Evolutionary conservation across 2,329 filamentous ascomycete genomes (phyloP).

Genomic region (Coleophoma eucalyptorum): DNA sequence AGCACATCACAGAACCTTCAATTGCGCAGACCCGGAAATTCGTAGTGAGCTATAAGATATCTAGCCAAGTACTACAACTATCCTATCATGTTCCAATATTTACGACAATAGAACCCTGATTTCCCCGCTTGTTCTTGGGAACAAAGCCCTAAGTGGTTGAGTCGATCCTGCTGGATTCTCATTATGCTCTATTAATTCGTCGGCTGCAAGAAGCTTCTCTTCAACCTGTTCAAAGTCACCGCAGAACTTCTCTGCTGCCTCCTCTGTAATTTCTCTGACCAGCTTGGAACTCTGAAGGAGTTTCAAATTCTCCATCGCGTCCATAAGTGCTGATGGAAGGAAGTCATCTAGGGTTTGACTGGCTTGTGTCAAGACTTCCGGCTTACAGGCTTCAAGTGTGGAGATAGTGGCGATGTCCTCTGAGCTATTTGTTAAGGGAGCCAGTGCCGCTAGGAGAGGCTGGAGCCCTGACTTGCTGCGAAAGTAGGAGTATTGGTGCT

Average conservation of each 20-base stretch:
- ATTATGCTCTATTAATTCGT: conserved; percentile 40
- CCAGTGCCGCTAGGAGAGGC: conserved; percentile 55
- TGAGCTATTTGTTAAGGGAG: conserved; percentile 25
- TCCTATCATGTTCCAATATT: not conserved
- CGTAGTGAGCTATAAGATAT: not conserved
- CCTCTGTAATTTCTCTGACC: conserved; percentile 73
- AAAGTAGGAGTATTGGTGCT: conserved; percentile 70
- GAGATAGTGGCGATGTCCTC: conserved; percentile 55
- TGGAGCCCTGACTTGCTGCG: conserved; percentile 71
- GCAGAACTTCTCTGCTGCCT: conserved; percentile 81
- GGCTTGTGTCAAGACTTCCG: conserved; percentile 56
- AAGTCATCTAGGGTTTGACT: conserved; percentile 85
- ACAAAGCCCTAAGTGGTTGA: conserved; percentile 23
- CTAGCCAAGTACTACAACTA: not conserved
- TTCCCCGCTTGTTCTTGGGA: conserved; percentile 29
- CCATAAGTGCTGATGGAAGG: conserved; percentile 87
- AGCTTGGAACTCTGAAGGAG: conserved; percentile 68
- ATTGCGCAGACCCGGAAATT: too few species aligned
- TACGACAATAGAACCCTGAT: conserved; percentile 29
- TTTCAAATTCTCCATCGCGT: conserved; percentile 79
- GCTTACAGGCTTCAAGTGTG: conserved; percentile 57
- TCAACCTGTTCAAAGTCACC: conserved; percentile 75
- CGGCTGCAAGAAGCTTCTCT: conserved; percentile 52
- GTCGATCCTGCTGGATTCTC: conserved; percentile 14
- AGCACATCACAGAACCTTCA: too few species aligned